A percentile compares a stretch with the other conserved stretches of the same genome.
phyloP scores from a whole-genome alignment of 106 monocot genomes.

The Phalaenopsis aphrodite region DNA sequence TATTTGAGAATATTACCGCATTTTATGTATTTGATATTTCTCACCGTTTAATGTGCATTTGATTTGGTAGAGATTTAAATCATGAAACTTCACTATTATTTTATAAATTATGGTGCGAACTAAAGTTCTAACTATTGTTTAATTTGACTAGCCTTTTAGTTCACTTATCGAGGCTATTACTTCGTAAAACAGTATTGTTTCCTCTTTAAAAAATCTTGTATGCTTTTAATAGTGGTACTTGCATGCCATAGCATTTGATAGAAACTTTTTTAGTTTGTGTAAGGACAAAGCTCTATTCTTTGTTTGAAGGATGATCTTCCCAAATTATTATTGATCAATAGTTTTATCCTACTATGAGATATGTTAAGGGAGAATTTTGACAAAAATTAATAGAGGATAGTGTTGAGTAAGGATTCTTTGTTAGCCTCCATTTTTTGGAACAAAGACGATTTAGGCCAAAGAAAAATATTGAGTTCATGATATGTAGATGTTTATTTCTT shows the following conservation, averaged over 20 bases:
- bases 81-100: too few species aligned
- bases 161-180: background rate
- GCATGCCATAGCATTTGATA: too few species aligned
- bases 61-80: too few species aligned
- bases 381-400: background rate
- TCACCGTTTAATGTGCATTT: too few species aligned
- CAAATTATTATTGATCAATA: background rate
- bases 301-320: background rate
- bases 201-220: too few species aligned
- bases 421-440: too few species aligned
- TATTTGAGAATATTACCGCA: too few species aligned
- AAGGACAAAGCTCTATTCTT: background rate
- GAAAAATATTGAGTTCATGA: background rate
- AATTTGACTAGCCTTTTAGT: too few species aligned
- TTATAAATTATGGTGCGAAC: too few species aligned
- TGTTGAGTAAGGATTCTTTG: background rate
- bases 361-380: background rate
- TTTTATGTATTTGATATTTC: too few species aligned
- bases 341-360: background rate
- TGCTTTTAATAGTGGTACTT: too few species aligned
- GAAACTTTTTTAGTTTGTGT: background rate
- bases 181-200: background rate
- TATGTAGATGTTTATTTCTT: background rate
- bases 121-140: too few species aligned
- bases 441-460: background rate